Base-by-base conservation (phyloP, 257 asterid species). In the Ligustrum vulgare region DNA sequence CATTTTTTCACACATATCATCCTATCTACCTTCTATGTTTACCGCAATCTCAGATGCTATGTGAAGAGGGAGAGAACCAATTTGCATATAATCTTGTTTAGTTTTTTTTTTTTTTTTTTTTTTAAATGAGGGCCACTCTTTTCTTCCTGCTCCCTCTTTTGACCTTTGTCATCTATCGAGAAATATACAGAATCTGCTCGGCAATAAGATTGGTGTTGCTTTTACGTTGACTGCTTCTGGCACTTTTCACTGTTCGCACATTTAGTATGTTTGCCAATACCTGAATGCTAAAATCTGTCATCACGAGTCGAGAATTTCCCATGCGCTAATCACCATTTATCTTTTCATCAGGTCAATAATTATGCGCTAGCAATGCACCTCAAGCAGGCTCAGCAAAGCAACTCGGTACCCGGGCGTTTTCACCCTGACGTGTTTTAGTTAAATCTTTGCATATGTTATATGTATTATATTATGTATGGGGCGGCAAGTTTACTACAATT, bases 291-390 rank as follows among this genome's bases (percentile, higher is more conserved):
- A 16, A n/a, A 18, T n/a, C 62, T 51, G 25, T 5, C 10, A 6
- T 18, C 25, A 51, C 62, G n/a, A 16, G 8, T 18, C 62, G 18
- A 16, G 8, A 51, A n/a, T 51, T 51, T 22, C 2, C 34, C 16
- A 2, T 23, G 1, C 4, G 33, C 34, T 60, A 60, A 60, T 60
- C 67, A 56, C 34, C 33, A 9, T 47, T 58, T 76, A 39, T 69
- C 10, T 67, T 77, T 78, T 73, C 47, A 65, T 74, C 87, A 90
- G 96, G 87, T 88, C 10, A 85, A 85, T 79, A 90, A 90, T 70
- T 90, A 88, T 77, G 94, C 98, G 28, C 91, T 93, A 18, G 74
- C 94, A 35, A 86, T 93, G 97, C 98, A 93, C 82, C 96, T 91
- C 77, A 91, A 93, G 87, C 96, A 89, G 83, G 97, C 97, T 37